Conservation (phyloP, 257 asterid species). For the Solanum ossicruentum region DNA sequence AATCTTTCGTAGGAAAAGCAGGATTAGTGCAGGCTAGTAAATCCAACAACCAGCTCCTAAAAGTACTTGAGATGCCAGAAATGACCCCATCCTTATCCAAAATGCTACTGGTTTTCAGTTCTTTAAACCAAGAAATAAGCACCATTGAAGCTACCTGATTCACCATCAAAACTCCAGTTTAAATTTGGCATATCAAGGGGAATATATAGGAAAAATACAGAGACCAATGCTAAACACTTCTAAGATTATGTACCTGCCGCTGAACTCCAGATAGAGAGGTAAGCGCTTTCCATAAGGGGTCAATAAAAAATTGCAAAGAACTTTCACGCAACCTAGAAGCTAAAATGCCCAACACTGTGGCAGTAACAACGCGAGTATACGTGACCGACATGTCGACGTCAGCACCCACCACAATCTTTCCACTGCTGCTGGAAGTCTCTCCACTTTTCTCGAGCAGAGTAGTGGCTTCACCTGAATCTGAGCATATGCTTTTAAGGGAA, state of each 20-base stretch:
- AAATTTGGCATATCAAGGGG: neutral
- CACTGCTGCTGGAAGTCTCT: conserved; percentile 40
- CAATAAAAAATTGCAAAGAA: conserved; percentile 56
- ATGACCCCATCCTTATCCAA: conserved; percentile 34
- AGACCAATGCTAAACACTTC: neutral
- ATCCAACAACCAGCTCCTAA: conserved; percentile 60
- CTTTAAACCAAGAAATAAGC: conserved; percentile 90
- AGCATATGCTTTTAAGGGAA: conserved; percentile 23
- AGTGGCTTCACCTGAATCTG: conserved; percentile 33
- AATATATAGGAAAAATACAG: neutral
- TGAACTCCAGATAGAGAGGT: conserved; percentile 90
- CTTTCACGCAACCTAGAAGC: conserved; percentile 63
- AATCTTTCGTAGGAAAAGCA: conserved; percentile 85
- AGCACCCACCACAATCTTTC: conserved; percentile 82
- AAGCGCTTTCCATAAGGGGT: conserved; percentile 77
- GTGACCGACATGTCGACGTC: conserved; percentile 88
- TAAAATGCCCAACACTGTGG: conserved; percentile 73
- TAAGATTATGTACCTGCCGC: conserved; percentile 57
- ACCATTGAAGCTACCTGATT: conserved; percentile 86
- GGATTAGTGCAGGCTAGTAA: conserved; percentile 80
- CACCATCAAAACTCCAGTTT: neutral
- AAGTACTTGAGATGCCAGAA: conserved; percentile 43
- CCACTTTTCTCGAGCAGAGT: conserved; percentile 43
- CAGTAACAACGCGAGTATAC: conserved; percentile 77
- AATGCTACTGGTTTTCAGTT: conserved; percentile 27